Conservation (phyloP, 352 stramenopile species). For the Aphanomyces astaci region DNA sequence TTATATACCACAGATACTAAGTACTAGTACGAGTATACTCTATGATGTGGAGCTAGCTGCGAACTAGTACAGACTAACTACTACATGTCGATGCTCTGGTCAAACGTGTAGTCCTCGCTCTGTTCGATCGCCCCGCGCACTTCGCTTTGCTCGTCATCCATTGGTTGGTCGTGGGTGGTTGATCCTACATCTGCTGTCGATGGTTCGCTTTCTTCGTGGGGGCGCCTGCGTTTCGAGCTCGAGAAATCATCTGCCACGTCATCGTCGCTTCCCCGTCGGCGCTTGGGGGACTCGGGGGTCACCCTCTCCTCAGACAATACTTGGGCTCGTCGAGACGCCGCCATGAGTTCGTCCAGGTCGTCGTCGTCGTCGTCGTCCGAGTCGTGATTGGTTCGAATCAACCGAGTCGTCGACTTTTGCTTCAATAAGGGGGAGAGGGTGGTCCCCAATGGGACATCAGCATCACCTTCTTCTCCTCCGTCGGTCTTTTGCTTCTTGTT, state of each 20-base stretch:
- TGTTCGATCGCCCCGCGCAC: neutral
- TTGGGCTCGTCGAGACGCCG: neutral
- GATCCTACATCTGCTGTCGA: no score
- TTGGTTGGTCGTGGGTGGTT: no score
- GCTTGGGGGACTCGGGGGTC: neutral
- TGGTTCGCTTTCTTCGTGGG: neutral
- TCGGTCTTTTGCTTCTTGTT: no score
- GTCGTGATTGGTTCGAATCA: neutral
- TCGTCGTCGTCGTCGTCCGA: slow-evolving; percentile 1
- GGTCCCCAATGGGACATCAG: no score
- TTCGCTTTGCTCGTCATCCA: neutral
- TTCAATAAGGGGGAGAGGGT: neutral
- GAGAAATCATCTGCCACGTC: neutral
- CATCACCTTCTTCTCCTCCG: no score
- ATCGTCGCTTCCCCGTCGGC: neutral
- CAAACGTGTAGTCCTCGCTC: neutral
- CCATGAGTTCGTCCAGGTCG: neutral
- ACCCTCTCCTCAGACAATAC: no score
- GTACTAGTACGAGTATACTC: no score
- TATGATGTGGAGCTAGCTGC: no score
- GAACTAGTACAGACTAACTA: no score
- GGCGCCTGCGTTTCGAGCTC: neutral
- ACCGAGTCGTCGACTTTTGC: neutral
- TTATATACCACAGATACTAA: no score
- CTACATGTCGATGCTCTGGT: slow-evolving; percentile 6